phyloP scores from a whole-genome alignment of 148 eudicot genomes.

The Amaranthus palmeri region DNA sequence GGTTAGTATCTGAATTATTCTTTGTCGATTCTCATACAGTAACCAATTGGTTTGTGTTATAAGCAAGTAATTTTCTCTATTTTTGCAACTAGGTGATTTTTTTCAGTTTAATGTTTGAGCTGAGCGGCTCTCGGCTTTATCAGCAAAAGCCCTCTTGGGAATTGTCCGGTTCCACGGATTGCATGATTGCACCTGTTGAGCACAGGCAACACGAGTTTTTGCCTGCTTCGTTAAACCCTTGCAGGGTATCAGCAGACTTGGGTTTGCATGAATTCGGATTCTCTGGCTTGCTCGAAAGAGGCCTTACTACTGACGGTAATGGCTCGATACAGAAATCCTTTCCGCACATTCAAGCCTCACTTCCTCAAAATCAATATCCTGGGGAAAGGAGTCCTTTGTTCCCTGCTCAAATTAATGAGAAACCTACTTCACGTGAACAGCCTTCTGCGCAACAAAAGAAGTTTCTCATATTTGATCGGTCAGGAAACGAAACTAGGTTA shows the following conservation, averaged over 20 bases:
- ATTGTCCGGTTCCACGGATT: conserved; percentile 27
- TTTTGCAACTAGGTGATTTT: conserved; percentile 36
- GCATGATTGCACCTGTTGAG: conserved; percentile 32
- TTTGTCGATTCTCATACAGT: neutral
- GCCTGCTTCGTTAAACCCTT: conserved; percentile 33
- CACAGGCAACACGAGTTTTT: conserved; percentile 32
- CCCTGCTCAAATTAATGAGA: conserved; percentile 16
- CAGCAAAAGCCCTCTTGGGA: conserved; percentile 44
- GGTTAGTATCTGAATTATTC: conserved; percentile 31
- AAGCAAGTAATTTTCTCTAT: conserved; percentile 5
- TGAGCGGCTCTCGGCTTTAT: conserved; percentile 31
- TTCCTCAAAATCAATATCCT: conserved; percentile 20
- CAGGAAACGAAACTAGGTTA: conserved; percentile 46
- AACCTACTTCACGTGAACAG: conserved; percentile 25
- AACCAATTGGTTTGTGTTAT: neutral
- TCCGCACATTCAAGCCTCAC: conserved; percentile 23
- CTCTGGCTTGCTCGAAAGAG: conserved; percentile 25
- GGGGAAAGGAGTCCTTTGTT: conserved; percentile 23
- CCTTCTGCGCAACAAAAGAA: conserved; percentile 33
- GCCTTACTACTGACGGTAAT: conserved; percentile 26
- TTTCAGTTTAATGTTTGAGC: conserved; percentile 53
- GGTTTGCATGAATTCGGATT: conserved; percentile 29
- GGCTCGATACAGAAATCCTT: conserved; percentile 19
- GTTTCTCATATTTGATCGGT: conserved; percentile 58
- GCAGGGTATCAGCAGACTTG: conserved; percentile 28